Conservation (phyloP, 2,329 filamentous ascomycete genomes). For the Botryotinia calthae region DNA sequence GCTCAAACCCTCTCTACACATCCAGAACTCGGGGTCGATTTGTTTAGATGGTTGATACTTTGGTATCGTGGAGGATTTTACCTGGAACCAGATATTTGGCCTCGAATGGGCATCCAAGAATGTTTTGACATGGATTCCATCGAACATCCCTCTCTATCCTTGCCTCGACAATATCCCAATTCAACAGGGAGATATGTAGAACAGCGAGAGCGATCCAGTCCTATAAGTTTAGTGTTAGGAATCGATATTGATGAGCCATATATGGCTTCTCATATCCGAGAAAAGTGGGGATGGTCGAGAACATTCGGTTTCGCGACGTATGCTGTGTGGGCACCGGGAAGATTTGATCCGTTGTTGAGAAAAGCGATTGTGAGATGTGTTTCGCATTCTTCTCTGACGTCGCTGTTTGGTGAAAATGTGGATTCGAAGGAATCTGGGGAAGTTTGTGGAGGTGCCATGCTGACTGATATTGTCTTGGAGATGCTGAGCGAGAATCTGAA, state of each 20-base stretch:
- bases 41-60: constrained; percentile 28
- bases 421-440: constrained; percentile 21
- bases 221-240: constrained; percentile 31
- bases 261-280: constrained; percentile 19
- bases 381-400: constrained; percentile 23
- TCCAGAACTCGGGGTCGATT: constrained; percentile 23
- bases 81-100: constrained; percentile 29
- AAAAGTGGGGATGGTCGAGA: constrained; percentile 26
- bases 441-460: constrained; percentile 30
- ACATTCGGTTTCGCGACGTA: constrained; percentile 27
- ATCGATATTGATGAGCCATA: constrained; percentile 32
- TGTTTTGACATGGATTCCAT: constrained; percentile 23
- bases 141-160: neutral
- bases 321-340: constrained; percentile 28
- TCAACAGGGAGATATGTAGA: constrained; percentile 2
- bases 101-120: constrained; percentile 22
- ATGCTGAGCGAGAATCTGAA: constrained; percentile 24
- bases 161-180: neutral
- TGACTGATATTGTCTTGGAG: constrained; percentile 30
- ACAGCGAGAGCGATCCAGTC: constrained; percentile 10
- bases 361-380: constrained; percentile 31
- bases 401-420: neutral
- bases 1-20: constrained; percentile 13
- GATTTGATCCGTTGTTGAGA: constrained; percentile 31
- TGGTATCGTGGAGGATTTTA: constrained; percentile 32